Evolutionary conservation across 306 rosid genomes (phyloP), one percentile per base, ranked within the genome.

Genomic region (Sophora flavescens): DNA sequence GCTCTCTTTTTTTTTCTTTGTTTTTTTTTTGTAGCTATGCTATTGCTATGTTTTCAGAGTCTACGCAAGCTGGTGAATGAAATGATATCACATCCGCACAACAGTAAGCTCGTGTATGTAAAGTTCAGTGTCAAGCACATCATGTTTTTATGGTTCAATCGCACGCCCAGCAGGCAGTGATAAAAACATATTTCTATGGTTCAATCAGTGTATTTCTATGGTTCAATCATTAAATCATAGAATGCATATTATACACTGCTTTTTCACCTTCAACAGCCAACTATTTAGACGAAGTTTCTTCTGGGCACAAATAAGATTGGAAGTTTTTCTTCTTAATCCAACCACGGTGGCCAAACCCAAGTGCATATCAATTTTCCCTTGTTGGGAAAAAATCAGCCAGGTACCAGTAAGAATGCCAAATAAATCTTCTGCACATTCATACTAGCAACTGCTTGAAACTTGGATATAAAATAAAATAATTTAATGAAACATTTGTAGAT

Each of bases 371-470:
- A 13, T 3, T 38, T 9, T 16, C 50, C 42, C 51, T 75, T 12
- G 48, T 50, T 50, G 53, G 53, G 13, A 42, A 36, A 75, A 36
- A 14, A 30, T 56, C 56, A 57, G 5, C 28, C 17, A 51, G n/a
- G n/a, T n/a, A n/a, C n/a, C 13, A 47, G 81, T 35, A 45, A 11
- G 53, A 39, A 62, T 58, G 48, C 52, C 15, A 73, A 42, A 61
- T 57, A 53, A 68, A 62, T 39, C 38, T 7, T 44, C 56, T n/a
- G 53, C 65, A 58, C 17, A 39, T 12, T 59, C 26, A 42, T 30
- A 62, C 16, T 15, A 16, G 74, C 47, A 35, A 35, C 8, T 35
- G 8, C 4, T 47, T 15, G 70, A 67, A 77, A 33, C 63, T 66
- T 15, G 28, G 11, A 8, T 51, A 48, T 67, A 51, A 33, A n/a